Conservation (phyloP, 2,329 filamentous ascomycete species). For the Fusarium hainanense region DNA sequence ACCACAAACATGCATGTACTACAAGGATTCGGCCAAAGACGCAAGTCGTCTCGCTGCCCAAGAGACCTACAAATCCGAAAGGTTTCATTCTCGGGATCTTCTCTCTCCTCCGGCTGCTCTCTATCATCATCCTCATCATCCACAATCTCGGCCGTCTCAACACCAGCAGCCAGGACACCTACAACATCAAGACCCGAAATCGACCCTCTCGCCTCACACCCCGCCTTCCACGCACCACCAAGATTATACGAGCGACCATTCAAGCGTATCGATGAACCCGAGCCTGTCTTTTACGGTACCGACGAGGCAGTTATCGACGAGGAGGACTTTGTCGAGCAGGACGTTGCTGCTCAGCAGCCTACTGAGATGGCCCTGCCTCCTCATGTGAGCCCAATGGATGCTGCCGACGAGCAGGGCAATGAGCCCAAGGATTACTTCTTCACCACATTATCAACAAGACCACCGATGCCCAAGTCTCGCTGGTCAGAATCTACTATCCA, state of each 20-base stretch:
- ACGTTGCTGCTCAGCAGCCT: conserved; percentile 42
- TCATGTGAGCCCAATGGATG: conserved; percentile 44
- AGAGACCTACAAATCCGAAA: conserved; percentile 56
- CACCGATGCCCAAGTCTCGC: conserved; percentile 51
- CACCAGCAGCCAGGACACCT: conserved; percentile 39
- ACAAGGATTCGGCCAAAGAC: conserved; percentile 52
- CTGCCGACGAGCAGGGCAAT: conserved; percentile 38
- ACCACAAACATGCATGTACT: conserved; percentile 52
- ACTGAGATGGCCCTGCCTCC: conserved; percentile 49
- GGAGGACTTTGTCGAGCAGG: conserved; percentile 42
- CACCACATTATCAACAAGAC: conserved; percentile 45
- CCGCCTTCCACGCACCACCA: conserved; percentile 52
- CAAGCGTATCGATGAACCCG: conserved; percentile 43
- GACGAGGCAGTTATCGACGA: conserved; percentile 42
- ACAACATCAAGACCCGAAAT: conserved; percentile 44
- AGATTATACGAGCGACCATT: conserved; percentile 52
- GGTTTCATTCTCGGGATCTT: conserved; percentile 55
- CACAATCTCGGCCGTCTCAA: conserved; percentile 40
- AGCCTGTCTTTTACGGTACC: conserved; percentile 46
- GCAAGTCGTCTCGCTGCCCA: conserved; percentile 50
- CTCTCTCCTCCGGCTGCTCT: conserved; percentile 53
- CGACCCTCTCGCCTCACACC: conserved; percentile 52
- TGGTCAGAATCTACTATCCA: conserved; percentile 59
- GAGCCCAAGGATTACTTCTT: conserved; percentile 52
- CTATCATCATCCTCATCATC: conserved; percentile 50